Evolutionary conservation across 2,329 filamentous ascomycete species (phyloP), one percentile per base, ranked within the genome.

Genomic region (Microcyclospora pomicola): DNA sequence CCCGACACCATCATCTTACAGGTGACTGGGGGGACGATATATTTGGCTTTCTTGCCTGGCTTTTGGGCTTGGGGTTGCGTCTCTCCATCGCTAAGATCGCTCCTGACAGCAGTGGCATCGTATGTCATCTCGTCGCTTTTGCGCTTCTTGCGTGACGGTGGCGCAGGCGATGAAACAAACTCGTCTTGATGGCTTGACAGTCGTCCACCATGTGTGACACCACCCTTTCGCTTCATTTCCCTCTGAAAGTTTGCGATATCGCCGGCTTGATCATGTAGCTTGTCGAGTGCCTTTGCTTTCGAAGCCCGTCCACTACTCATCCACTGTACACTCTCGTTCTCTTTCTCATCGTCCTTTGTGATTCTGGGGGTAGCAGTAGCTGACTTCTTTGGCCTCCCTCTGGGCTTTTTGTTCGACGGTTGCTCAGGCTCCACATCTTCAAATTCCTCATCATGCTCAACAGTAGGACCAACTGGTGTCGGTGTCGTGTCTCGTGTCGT

Each of bases 181-280:
- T 64, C 54, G 64, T 71, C 48, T 61, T 27, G 4, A 51, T 65
- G 47, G 61, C 38, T 43, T 11, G 43, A 64, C 16, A 64, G 60
- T 47, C 68, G 57, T 11, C 72, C 69, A 19, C 75, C 75, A 46
- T 78, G 72, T 9, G 74, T 63, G 3, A 80, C 72, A 31, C 77
- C 77, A 11, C 77, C 77, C 33, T 72, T 73, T 14, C 91, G 77
- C 64, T 93, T 95, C 66, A 75, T 85, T 62, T 98, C 91, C 56
- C 91, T 94, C 54, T 96, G 82, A 53, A 91, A 98, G 27, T 92
- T 66, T 2, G 80, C 80, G 52, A 96, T 86, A 54, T 98, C 91
- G 0, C 80, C 73, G 1, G 83, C 86, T 40, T 88, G 67, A 28
- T 75, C 72, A 38, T 91, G 83, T 6, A 96, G 64, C 46, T 75